These are phyloP conservation scores for Leccinum fuscescens DNA, from an alignment of 1,284 basidiomycete species.

Conservation along the genomic window DNA sequence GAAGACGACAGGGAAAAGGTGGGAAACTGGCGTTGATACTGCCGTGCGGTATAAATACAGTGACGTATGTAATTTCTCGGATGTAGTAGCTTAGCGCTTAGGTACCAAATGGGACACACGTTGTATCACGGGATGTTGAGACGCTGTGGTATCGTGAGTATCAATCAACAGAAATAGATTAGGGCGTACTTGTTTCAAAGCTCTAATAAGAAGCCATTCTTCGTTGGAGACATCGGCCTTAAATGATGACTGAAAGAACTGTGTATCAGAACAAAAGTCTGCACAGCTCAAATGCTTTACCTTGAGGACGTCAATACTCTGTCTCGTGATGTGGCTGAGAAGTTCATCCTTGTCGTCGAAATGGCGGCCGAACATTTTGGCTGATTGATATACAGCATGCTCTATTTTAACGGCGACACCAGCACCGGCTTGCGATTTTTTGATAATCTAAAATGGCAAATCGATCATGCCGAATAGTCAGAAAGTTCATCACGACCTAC, in stretches of 20 bases:
- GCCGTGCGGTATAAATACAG: conserved; percentile 34
- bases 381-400: conserved; percentile 92
- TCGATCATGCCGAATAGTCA: neutral
- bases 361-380: conserved; percentile 91
- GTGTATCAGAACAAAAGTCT: conserved; percentile 5
- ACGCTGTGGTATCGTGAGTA: conserved; percentile 29
- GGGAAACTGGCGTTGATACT: neutral
- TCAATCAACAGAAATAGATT: conserved; percentile 2
- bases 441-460: conserved; percentile 66
- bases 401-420: conserved; percentile 99
- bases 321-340: conserved; percentile 86
- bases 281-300: conserved; percentile 36
- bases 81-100: neutral
- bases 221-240: conserved; percentile 88
- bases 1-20: neutral
- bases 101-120: neutral
- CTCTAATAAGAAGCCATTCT: conserved; percentile 94
- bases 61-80: conserved; percentile 17
- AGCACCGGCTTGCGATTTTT: conserved; percentile 89
- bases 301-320: conserved; percentile 95
- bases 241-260: conserved; percentile 66
- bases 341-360: conserved; percentile 97
- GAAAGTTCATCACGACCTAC: conserved; percentile 39
- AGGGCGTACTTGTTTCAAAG: conserved; percentile 76
- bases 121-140: conserved; percentile 45